Evolutionary conservation across 2,329 filamentous ascomycete species (phyloP).

Genomic region (Aspergillus pseudoviridinutans): DNA sequence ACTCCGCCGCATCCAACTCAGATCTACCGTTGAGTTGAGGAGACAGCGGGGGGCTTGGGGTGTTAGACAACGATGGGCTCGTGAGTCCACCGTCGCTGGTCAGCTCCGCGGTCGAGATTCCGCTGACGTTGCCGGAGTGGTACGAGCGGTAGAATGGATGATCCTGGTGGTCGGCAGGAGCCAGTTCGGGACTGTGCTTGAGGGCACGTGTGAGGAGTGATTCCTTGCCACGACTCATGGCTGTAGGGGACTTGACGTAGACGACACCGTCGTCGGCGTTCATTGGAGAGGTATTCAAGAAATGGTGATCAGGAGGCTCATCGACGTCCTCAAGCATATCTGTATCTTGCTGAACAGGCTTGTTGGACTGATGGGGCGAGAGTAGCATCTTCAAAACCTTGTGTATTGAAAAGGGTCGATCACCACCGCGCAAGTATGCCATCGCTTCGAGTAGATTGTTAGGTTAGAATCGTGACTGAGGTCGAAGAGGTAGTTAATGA

Average conservation of each 20-base stretch:
- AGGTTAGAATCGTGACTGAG: constrained; percentile 1
- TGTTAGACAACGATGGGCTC: constrained; percentile 81
- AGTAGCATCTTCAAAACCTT: constrained; percentile 44
- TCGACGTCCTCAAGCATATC: constrained; percentile 74
- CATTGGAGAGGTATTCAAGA: constrained; percentile 25
- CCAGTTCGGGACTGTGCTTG: constrained; percentile 59
- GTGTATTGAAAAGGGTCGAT: constrained; percentile 35
- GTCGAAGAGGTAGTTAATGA: constrained; percentile 8
- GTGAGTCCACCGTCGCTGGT: constrained; percentile 93
- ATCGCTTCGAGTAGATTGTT: constrained; percentile 18
- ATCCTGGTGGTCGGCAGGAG: constrained; percentile 36
- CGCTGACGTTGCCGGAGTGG: constrained; percentile 69
- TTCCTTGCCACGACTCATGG: constrained; percentile 58
- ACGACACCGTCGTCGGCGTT: constrained; percentile 26
- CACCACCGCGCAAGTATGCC: constrained; percentile 30
- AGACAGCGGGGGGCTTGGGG: constrained; percentile 79
- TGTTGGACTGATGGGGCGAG: constrained; percentile 38
- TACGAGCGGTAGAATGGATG: constrained; percentile 57
- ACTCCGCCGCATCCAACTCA: constrained; percentile 44
- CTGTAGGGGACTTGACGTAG: constrained; percentile 47
- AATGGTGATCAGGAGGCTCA: constrained; percentile 70
- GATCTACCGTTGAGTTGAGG: constrained; percentile 31
- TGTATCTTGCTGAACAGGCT: constrained; percentile 46
- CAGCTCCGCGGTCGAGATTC: constrained; percentile 80
- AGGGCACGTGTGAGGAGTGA: constrained; percentile 87